Evolutionary conservation across 1,284 basidiomycete species (phyloP), one percentile per base, ranked within the genome.

Genomic region (Boletus smithii): DNA sequence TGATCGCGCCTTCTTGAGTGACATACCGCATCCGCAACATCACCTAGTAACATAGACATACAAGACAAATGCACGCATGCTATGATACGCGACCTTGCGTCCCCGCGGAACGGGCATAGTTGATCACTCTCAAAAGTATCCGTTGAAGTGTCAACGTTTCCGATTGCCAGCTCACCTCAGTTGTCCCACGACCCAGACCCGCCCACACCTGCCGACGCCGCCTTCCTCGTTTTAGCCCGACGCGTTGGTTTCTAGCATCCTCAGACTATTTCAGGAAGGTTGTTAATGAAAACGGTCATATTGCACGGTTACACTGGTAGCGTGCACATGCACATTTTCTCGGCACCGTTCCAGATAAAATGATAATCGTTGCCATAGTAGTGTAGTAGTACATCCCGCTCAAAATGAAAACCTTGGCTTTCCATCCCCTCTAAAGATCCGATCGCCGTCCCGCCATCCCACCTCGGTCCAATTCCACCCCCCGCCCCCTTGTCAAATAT

Each of bases 1-100:
- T n/a, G n/a, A n/a, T n/a, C n/a, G n/a, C n/a, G n/a, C n/a, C n/a
- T n/a, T n/a, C n/a, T n/a, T n/a, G n/a, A n/a, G n/a, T n/a, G n/a
- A n/a, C n/a, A n/a, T n/a, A n/a, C n/a, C 23, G 24, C 17, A 23
- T 18, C 17, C 46, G 38, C 38, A 37, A 26, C 18, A 49, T 45
- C 38, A 5, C 60, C 55, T 60, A 31, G 60, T 53, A 40, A 60
- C 55, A 42, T 31, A 31, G 44, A 45, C 45, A 14, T 45, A 11
- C 20, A 30, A 36, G 46, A n/a, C 30, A 31, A 6, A n/a, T 31
- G 14, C 4, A 11, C 26, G 26, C 8, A 8, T n/a, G n/a, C 23
- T 8, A 5, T 31, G 30, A 31, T 31, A 31, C 30, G 3, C n/a
- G 30, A 5, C n/a, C n/a, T 26, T 11, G 26, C 26, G 10, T 26